Conservation (phyloP, 768 basidiomycete species). For the Leccinum sublutescens region DNA sequence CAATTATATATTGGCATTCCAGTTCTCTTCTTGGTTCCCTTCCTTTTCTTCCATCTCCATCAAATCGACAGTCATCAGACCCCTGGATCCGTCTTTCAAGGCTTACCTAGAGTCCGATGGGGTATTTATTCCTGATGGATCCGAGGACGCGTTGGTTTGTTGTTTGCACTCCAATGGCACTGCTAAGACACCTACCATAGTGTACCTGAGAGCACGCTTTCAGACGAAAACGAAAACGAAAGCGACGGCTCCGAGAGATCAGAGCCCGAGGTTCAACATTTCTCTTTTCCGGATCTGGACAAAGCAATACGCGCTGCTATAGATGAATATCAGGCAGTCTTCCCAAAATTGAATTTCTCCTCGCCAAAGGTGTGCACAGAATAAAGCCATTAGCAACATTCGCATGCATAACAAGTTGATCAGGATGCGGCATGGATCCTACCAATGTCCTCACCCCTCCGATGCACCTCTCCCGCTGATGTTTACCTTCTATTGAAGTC, state of each 20-base stretch:
- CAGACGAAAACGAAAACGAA: constrained; percentile 53
- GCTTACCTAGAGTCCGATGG: constrained; percentile 81
- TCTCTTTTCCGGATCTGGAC: constrained; percentile 84
- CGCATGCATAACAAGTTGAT: constrained; percentile 1
- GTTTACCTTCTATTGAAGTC: constrained; percentile 92
- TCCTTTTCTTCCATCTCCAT: constrained; percentile 60
- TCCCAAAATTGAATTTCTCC: constrained; percentile 96
- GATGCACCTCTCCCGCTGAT: constrained; percentile 85
- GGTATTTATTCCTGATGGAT: constrained; percentile 79
- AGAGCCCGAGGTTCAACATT: constrained; percentile 37
- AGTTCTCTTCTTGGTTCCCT: constrained; percentile 87
- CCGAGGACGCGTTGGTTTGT: constrained; percentile 66
- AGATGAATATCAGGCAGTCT: constrained; percentile 74
- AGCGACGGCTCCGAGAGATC: constrained; percentile 37
- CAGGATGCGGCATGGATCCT: constrained; percentile 94
- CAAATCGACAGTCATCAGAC: constrained; percentile 72
- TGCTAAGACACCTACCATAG: constrained; percentile 33
- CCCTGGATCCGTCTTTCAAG: constrained; percentile 59
- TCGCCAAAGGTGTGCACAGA: constrained; percentile 70
- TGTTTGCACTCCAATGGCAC: neutral
- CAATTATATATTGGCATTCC: constrained; percentile 64
- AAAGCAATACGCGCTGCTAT: constrained; percentile 63
- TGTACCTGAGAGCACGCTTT: constrained; percentile 51
- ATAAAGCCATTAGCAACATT: neutral
- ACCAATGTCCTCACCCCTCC: constrained; percentile 77